These are phyloP conservation scores for Leccinum ochraceum DNA, from an alignment of 768 basidiomycete species.

Conservation along the genomic window DNA sequence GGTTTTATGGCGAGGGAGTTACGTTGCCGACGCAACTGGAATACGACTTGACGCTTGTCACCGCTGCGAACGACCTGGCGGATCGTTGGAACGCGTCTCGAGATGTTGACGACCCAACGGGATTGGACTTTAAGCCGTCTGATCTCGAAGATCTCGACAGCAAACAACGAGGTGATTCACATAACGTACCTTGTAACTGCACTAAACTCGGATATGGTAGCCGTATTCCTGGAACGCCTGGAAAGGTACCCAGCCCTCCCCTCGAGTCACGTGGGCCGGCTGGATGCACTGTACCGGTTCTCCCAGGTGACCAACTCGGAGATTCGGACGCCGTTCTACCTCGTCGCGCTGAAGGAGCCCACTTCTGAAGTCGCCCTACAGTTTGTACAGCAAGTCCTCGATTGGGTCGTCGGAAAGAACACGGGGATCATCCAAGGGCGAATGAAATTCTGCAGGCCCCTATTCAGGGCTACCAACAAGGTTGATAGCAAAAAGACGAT, in stretches of 20 bases:
- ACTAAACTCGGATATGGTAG: conserved; percentile 26
- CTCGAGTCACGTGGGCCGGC: conserved; percentile 38
- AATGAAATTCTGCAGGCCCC: conserved; percentile 57
- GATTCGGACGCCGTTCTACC: conserved; percentile 53
- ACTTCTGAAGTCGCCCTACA: conserved; percentile 31
- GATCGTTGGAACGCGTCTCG: conserved; percentile 53
- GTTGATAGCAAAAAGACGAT: conserved; percentile 39
- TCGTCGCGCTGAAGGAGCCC: conserved; percentile 45
- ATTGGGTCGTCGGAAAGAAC: conserved; percentile 47
- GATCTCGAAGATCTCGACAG: conserved; percentile 52
- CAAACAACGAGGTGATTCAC: conserved; percentile 47
- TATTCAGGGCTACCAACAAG: conserved; percentile 41
- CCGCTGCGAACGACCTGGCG: conserved; percentile 53
- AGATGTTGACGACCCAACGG: conserved; percentile 30
- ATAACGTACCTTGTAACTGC: too few relatives aligned
- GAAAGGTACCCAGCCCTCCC: conserved; percentile 46
- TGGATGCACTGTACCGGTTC: conserved; percentile 48
- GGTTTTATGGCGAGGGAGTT: conserved; percentile 58
- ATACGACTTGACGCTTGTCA: conserved; percentile 56
- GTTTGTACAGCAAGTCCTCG: conserved; percentile 38
- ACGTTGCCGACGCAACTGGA: conserved; percentile 48
- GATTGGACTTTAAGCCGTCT: conserved; percentile 42
- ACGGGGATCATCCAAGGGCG: conserved; percentile 47
- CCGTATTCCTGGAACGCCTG: conserved; percentile 59
- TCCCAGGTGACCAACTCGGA: conserved; percentile 48